phyloP scores from a whole-genome alignment of 768 basidiomycete genomes.

The Suillus placidus region DNA sequence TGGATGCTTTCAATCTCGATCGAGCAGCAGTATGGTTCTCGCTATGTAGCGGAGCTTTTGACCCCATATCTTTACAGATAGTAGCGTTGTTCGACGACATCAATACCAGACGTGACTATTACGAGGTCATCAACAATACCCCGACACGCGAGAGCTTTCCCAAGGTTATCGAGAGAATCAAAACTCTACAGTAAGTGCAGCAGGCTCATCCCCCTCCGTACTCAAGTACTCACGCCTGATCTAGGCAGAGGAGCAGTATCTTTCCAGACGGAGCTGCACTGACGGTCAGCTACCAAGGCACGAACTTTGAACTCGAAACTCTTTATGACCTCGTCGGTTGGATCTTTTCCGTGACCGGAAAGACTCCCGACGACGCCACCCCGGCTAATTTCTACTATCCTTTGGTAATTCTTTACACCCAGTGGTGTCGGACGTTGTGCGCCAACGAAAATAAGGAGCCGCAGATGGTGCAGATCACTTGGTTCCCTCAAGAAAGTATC shows the following conservation, averaged over 20 bases:
- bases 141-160: background rate
- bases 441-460: background rate
- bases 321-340: conserved; percentile 8
- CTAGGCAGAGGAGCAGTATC: background rate
- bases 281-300: conserved; percentile 2
- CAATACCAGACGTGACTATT: background rate
- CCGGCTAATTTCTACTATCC: conserved; percentile 6
- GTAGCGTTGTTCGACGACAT: background rate
- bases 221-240: background rate
- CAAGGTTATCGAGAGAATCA: background rate
- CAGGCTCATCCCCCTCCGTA: background rate
- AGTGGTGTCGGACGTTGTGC: background rate
- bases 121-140: background rate
- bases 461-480: conserved; percentile 8
- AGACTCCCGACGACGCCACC: background rate
- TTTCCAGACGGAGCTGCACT: background rate
- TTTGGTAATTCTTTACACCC: background rate
- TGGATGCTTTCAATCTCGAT: background rate
- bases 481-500: background rate
- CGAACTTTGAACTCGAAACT: background rate
- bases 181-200: background rate
- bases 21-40: background rate
- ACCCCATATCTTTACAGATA: background rate
- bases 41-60: background rate
- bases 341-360: conserved; percentile 10